phyloP scores from a whole-genome alignment of 1,139 yeast species.

The Yamadazyma blattariae region DNA sequence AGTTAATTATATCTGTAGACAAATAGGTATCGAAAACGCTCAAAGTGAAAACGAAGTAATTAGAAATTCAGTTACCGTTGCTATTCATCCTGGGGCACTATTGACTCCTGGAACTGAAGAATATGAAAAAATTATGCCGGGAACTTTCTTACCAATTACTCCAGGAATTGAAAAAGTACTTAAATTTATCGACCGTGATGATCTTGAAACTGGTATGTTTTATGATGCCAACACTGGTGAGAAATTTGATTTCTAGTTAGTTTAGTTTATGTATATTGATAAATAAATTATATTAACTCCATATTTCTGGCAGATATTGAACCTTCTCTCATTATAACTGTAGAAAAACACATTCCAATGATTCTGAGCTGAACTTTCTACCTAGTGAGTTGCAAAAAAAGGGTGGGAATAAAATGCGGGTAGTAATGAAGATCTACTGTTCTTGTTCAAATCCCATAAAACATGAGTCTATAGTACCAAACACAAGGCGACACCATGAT shows the following conservation, averaged over 20 bases:
- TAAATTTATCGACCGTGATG: background rate
- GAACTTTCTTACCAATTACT: background rate
- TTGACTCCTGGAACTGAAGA: constrained; percentile 3
- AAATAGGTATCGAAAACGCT: constrained; percentile 8
- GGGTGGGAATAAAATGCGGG: too few relatives aligned
- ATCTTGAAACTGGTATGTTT: background rate
- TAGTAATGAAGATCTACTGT: constrained; percentile 8
- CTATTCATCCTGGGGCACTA: constrained; percentile 11
- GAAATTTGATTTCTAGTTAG: too few relatives aligned
- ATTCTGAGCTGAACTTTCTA: too few relatives aligned
- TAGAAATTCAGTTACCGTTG: constrained; percentile 7
- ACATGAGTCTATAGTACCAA: constrained; percentile 2
- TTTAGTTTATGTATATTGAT: too few relatives aligned
- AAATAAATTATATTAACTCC: too few relatives aligned
- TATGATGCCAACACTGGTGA: background rate
- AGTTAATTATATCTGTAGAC: constrained; percentile 9
- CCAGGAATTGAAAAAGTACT: background rate
- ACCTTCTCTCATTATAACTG: too few relatives aligned
- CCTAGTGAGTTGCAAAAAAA: too few relatives aligned
- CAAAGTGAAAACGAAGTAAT: constrained; percentile 1
- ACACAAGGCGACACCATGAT: constrained; percentile 4
- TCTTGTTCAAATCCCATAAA: constrained; percentile 7
- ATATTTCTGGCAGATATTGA: too few relatives aligned
- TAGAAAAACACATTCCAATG: too few relatives aligned
- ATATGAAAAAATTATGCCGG: background rate